Percentiles rank a stretch among this genome's conserved stretches.
Evolutionary conservation across 345 rosid genomes (phyloP).

Genomic region (Zanthoxylum bungeanum): DNA sequence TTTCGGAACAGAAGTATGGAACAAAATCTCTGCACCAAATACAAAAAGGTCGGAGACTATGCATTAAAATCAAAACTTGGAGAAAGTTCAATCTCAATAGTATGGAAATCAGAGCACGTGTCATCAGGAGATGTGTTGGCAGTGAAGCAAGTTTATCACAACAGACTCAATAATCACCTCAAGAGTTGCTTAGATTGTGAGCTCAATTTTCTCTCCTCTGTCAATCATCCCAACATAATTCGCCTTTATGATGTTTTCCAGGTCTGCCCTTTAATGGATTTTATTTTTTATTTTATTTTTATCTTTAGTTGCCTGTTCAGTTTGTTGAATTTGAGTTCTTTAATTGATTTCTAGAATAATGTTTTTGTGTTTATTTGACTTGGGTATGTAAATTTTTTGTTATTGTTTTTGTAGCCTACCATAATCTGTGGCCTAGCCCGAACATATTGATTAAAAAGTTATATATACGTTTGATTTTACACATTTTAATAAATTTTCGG

Average conservation of each 20-base stretch:
- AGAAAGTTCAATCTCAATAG: constrained; percentile 39
- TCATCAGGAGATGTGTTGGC: constrained; percentile 47
- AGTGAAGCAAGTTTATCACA: constrained; percentile 54
- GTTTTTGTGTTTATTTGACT: no score
- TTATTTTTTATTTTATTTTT: no score
- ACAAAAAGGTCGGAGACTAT: constrained; percentile 26
- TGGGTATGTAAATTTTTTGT: no score
- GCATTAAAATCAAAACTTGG: constrained; percentile 47
- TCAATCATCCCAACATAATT: constrained; percentile 57
- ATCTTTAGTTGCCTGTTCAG: neutral
- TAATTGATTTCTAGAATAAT: no score
- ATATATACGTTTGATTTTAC: no score
- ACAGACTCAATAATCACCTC: constrained; percentile 49
- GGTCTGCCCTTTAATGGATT: constrained; percentile 19
- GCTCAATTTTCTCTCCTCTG: constrained; percentile 53
- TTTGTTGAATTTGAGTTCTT: neutral
- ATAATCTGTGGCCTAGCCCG: no score
- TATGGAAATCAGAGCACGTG: constrained; percentile 51
- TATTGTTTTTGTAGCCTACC: no score
- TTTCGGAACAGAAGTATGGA: constrained; percentile 16
- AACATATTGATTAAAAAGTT: no score
- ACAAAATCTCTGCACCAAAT: constrained; percentile 3
- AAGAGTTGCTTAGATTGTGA: constrained; percentile 46
- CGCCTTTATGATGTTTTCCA: constrained; percentile 42
- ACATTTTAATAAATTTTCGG: no score